Evolutionary conservation across 2,329 filamentous ascomycete species (phyloP), one percentile per base, ranked within the genome.

Genomic region (Periconia sp.): DNA sequence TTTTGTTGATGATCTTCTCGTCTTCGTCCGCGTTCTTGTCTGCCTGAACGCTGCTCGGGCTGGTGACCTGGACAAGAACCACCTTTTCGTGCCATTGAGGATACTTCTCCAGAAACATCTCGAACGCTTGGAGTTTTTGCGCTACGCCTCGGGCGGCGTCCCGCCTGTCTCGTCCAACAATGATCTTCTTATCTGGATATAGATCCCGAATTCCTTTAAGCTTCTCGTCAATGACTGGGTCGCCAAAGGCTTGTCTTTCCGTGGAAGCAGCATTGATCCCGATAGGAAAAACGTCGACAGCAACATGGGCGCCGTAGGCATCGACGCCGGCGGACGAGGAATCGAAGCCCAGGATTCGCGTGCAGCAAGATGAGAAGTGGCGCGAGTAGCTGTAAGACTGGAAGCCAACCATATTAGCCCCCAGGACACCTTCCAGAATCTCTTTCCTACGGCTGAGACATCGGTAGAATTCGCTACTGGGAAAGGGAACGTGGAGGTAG

Each of bases 101-200:
- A 64, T 94, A 95, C 50, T 87, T 81, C 61, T 95, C 89, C 26
- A 97, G 79, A 74, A 97, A 96, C 45, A 87, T 82, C 70, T 96
- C 90, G 66, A 96, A 97, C 0, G 92, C 92, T 74, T 95, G 88
- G 22, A 97, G 78, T 72, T 97, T 97, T 71, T 96, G 92, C n/a
- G 89, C 86, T 11, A 97, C 92, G 63, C 94, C 92, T 50, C 92
- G 83, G 31, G 95, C 90, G 59, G 88, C 92, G 69, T 97, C 92
- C 37, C 97, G 76, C n/a, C 92, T 86, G 69, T 97, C 92, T 57
- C 92, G 85, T 9, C 92, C 92, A 41, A 97, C 91, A 57, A 97
- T 96, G 58, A 97, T 87, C 73, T 95, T 95, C 75, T 92, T 95
- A 48, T 86, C 91, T n/a, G 79, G 79, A 65, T 96, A 96, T 56